Percentiles rank a stretch among this genome's conserved stretches.
Evolutionary conservation across 1,139 yeast genomes (phyloP).

Genomic region (Geotrichum histeridarum): DNA sequence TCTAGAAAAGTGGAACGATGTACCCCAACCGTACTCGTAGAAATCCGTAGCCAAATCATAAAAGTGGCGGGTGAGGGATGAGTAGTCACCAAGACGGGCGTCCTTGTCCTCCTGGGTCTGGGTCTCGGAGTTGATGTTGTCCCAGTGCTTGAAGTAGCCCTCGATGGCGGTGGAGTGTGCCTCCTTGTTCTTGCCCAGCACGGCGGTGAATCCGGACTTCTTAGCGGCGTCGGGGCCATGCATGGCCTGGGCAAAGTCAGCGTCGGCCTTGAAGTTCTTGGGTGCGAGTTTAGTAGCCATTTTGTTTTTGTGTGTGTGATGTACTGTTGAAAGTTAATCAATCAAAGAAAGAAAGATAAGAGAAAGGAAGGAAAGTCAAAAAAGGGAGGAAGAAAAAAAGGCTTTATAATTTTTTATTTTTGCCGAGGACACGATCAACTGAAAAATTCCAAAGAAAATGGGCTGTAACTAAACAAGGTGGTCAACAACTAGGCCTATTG

Average conservation of each 20-base stretch:
- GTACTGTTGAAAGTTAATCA: slow-evolving; percentile 5
- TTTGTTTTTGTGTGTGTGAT: too few relatives aligned
- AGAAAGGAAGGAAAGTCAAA: background rate
- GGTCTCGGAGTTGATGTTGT: slow-evolving; percentile 47
- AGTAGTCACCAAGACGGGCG: slow-evolving; percentile 75
- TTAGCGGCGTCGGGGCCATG: slow-evolving; percentile 70
- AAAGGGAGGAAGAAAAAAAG: background rate
- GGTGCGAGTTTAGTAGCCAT: slow-evolving; percentile 38
- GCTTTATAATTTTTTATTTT: background rate
- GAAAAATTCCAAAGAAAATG: too few relatives aligned
- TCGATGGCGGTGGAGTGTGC: slow-evolving; percentile 82
- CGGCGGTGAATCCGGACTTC: slow-evolving; percentile 72
- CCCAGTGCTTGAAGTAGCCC: slow-evolving; percentile 97
- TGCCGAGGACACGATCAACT: background rate
- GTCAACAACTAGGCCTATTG: too few relatives aligned
- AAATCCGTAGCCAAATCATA: slow-evolving; percentile 94
- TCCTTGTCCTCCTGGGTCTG: slow-evolving; percentile 64
- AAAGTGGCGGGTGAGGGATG: slow-evolving; percentile 88
- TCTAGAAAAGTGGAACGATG: slow-evolving; percentile 96
- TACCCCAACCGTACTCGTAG: slow-evolving; percentile 99
- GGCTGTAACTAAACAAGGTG: too few relatives aligned
- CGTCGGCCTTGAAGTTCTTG: slow-evolving; percentile 38
- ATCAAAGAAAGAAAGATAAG: slow-evolving; percentile 1
- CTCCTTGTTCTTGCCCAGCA: slow-evolving; percentile 65
- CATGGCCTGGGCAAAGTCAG: slow-evolving; percentile 71